Evolutionary conservation across 2,329 filamentous ascomycete genomes (phyloP).

Genomic region (Incumbomyces lentus): DNA sequence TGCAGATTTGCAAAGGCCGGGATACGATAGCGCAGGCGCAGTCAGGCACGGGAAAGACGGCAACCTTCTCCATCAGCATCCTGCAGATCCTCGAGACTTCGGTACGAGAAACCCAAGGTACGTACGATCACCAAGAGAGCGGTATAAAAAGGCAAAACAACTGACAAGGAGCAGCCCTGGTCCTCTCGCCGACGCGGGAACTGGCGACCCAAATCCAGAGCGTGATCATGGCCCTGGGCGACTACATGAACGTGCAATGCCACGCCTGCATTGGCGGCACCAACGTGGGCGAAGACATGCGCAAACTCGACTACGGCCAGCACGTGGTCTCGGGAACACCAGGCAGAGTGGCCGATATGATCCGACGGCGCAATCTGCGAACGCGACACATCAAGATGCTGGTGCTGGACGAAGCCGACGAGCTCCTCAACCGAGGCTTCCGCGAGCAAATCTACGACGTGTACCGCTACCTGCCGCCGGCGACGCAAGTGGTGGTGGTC

Average conservation of each 20-base stretch:
- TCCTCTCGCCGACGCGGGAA: constrained; percentile 92
- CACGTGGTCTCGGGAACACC: constrained; percentile 96
- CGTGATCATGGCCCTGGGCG: constrained; percentile 97
- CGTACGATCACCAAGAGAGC: constrained; percentile 7
- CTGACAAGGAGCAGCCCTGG: constrained; percentile 50
- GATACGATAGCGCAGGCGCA: constrained; percentile 98
- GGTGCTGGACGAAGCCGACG: constrained; percentile 66
- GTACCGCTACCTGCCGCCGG: constrained; percentile 89
- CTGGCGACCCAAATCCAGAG: constrained; percentile 97
- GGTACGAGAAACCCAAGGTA: constrained; percentile 74
- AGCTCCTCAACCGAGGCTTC: constrained; percentile 85
- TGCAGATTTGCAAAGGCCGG: constrained; percentile 97
- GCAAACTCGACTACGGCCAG: constrained; percentile 93
- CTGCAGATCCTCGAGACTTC: constrained; percentile 92
- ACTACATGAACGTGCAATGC: constrained; percentile 99
- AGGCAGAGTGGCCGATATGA: constrained; percentile 86
- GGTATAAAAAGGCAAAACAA: neutral
- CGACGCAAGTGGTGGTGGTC: constrained; percentile 96
- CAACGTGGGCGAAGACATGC: constrained; percentile 94
- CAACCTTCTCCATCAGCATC: constrained; percentile 92
- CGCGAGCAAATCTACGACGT: constrained; percentile 98
- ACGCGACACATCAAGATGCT: constrained; percentile 71
- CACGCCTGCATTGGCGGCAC: constrained; percentile 97
- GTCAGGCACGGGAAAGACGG: constrained; percentile 93
- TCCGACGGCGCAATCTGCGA: constrained; percentile 60